Evolutionary conservation across 805 yeast genomes (phyloP), one percentile per base, ranked within the genome.

Genomic region (Trichomonascus vanleenenianus): DNA sequence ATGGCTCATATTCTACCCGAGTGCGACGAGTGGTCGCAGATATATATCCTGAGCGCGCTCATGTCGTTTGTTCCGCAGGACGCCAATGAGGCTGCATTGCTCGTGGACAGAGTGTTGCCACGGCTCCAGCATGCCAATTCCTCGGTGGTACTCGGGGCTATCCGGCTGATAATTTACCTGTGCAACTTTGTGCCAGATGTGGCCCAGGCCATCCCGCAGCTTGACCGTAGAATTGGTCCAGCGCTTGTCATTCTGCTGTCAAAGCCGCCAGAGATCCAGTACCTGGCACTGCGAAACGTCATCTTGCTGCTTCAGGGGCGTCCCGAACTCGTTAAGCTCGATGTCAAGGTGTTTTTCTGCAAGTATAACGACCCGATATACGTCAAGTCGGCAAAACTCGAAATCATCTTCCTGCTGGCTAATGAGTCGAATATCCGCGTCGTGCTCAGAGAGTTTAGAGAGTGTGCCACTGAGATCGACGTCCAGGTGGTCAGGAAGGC

Each of bases 341-440:
- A 85, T 50, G 86, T 85, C n/a, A 76, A 79, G 44, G 76, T 79
- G 65, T 86, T 89, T 59, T 88, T 86, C 63, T 82, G 93, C 64
- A 79, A 79, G 48, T 85, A 77, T 56, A 83, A 84, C 60, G 96
- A 89, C 60, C 93, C 95, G 1, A 78, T 85, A 18, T 91, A 85
- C 60, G 79, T 91, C 58, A 86, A 88, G 61, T 91, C 87, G 56
- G 85, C 96, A 3, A 91, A 91, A 58, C 68, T 91, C 39, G 97
- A 91, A 59, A 83, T 93, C 48, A 79, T 91, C 18, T 85, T 84
- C 55, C 67, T 86, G 32, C 67, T 91, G 40, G 94, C 97, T 1
- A 74, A 78, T 56, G 79, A 77, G 44, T 52, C 61, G 8, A 85
- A 84, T 55, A 69, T 83, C 39, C 70, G 67, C 3, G 64, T 71